Evolutionary conservation across 2,329 filamentous ascomycete genomes (phyloP).

Genomic region (Alternaria hordeiaustralica): DNA sequence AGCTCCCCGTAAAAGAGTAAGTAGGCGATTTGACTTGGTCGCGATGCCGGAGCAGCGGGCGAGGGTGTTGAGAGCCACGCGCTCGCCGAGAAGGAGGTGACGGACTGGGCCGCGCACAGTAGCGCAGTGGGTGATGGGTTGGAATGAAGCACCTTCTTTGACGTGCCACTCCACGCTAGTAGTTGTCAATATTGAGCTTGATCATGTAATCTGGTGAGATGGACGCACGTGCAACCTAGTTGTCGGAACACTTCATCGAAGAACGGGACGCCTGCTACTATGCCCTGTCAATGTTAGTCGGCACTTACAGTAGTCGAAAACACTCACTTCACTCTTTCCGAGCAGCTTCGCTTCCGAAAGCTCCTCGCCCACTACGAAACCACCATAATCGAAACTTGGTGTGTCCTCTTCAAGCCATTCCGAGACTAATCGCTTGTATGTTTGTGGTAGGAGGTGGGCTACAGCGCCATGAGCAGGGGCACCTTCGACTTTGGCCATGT

Average conservation of each 20-base stretch:
- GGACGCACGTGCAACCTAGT: slow-evolving; percentile 75
- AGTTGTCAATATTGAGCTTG: not conserved
- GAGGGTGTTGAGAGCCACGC: slow-evolving; percentile 89
- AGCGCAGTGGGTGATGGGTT: slow-evolving; percentile 68
- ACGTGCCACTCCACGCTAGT: slow-evolving; percentile 82
- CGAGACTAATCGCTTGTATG: slow-evolving; percentile 81
- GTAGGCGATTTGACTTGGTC: slow-evolving; percentile 62
- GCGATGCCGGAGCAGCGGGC: slow-evolving; percentile 92
- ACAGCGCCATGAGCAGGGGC: slow-evolving; percentile 65
- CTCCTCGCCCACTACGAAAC: slow-evolving; percentile 87
- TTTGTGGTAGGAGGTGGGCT: slow-evolving; percentile 79
- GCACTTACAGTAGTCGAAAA: not conserved
- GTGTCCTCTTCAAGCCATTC: slow-evolving; percentile 95
- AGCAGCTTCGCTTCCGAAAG: slow-evolving; percentile 59
- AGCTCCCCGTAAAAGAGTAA: slow-evolving; percentile 60
- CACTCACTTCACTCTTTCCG: slow-evolving; percentile 62
- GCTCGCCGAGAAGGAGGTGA: slow-evolving; percentile 85
- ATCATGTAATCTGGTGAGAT: not conserved
- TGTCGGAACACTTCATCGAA: slow-evolving; percentile 93
- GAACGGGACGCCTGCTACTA: slow-evolving; percentile 92
- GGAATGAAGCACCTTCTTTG: slow-evolving; percentile 74
- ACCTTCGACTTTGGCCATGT: slow-evolving; percentile 51
- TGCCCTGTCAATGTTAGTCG: slow-evolving; percentile 59
- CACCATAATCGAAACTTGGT: slow-evolving; percentile 94
- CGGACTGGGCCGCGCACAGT: slow-evolving; percentile 86